These are phyloP conservation scores for Lactarius tabidus DNA, from an alignment of 768 basidiomycete species.

Conservation along the genomic window DNA sequence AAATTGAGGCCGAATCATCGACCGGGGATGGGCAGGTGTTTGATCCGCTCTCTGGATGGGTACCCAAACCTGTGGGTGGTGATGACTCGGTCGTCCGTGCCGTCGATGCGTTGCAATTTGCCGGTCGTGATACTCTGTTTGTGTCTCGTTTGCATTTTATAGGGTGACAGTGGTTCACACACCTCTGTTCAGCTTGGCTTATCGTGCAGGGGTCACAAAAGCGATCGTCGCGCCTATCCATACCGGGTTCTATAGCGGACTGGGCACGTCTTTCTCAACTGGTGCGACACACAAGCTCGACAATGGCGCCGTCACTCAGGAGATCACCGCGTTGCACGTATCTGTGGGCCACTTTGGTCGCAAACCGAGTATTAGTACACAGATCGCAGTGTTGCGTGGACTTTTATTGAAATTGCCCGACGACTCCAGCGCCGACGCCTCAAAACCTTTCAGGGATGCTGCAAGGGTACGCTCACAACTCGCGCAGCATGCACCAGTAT, in stretches of 20 bases:
- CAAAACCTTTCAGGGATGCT: constrained; percentile 41
- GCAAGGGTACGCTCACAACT: constrained; percentile 37
- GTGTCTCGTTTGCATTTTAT: constrained; percentile 20
- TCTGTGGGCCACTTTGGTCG: constrained; percentile 43
- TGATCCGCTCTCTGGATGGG: constrained; percentile 40
- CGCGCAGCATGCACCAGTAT: background rate
- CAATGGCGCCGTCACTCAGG: constrained; percentile 59
- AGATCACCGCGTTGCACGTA: constrained; percentile 65
- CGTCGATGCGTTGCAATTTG: constrained; percentile 69
- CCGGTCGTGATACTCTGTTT: constrained; percentile 54
- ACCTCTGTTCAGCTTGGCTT: constrained; percentile 51
- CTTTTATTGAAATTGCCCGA: constrained; percentile 39
- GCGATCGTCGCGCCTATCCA: constrained; percentile 59
- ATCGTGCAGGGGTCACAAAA: constrained; percentile 68
- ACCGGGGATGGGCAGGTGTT: constrained; percentile 51
- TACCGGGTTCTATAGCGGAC: constrained; percentile 54
- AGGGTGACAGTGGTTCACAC: constrained; percentile 13
- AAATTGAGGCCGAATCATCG: constrained; percentile 59
- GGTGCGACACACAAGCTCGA: constrained; percentile 57
- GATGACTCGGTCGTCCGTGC: constrained; percentile 49
- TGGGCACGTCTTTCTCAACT: constrained; percentile 58
- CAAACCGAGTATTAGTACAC: constrained; percentile 57
- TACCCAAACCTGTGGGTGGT: constrained; percentile 37
- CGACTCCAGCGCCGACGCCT: constrained; percentile 39
- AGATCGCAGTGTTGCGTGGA: constrained; percentile 55